A percentile compares a stretch with the other conserved stretches of the same genome.
These are phyloP conservation scores for Thinopyrum elongatum DNA, from an alignment of 176 grass and related monocot species.

Conservation along the genomic window DNA sequence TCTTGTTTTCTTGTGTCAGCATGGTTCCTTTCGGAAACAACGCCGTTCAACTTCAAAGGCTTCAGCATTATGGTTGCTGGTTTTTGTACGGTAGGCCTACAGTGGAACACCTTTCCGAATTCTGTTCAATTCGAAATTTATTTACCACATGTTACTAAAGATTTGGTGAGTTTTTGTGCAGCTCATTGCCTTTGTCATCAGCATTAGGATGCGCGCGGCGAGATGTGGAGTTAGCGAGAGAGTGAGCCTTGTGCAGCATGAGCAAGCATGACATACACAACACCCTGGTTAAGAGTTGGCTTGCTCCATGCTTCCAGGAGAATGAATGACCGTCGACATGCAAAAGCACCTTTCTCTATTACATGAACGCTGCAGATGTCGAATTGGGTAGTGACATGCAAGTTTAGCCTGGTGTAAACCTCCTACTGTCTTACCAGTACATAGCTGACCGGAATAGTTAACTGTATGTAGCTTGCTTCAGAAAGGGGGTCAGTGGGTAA, in stretches of 20 bases:
- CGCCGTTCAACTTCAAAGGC: slow-evolving; percentile 80
- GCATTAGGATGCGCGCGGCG: slow-evolving; percentile 1
- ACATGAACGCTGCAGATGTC: not conserved
- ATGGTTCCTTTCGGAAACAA: slow-evolving; percentile 77
- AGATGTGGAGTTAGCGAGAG: slow-evolving; percentile 7
- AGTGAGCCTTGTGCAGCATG: slow-evolving; percentile 2
- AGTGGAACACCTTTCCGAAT: not conserved
- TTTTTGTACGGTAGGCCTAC: slow-evolving; percentile 57
- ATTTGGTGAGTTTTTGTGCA: not conserved
- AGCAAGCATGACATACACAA: slow-evolving; percentile 24
- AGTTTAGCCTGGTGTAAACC: not conserved
- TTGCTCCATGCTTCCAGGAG: not conserved
- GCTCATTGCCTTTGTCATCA: slow-evolving; percentile 49
- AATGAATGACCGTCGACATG: not conserved
- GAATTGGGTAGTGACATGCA: not conserved
- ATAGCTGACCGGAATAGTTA: not conserved
- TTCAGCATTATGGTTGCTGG: slow-evolving; percentile 91
- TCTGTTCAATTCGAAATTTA: not conserved
- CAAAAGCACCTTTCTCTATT: not conserved
- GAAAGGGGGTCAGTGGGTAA: not conserved
- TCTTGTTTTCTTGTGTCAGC: slow-evolving; percentile 35
- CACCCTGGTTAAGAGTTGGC: not conserved
- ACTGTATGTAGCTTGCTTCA: not conserved
- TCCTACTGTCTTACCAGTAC: not conserved
- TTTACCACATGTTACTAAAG: not conserved